Evolutionary conservation across 2,329 filamentous ascomycete species (phyloP).

Genomic region (Trichoderma gracile): DNA sequence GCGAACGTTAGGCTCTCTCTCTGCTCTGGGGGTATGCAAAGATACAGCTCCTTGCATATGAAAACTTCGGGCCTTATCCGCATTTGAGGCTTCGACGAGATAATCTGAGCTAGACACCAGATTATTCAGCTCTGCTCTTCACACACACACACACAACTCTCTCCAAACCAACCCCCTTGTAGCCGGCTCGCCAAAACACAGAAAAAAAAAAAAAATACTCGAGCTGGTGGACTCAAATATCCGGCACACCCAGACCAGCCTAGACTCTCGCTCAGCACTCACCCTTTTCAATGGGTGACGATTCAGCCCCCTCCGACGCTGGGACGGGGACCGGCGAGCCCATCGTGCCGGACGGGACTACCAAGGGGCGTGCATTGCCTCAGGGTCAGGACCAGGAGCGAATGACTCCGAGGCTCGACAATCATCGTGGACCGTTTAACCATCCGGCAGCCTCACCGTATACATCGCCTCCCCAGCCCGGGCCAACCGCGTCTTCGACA

Average conservation of each 20-base stretch:
- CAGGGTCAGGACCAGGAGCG: slow-evolving; percentile 3
- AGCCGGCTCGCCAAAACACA: background rate
- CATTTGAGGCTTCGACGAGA: slow-evolving; percentile 5
- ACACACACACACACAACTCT: background rate
- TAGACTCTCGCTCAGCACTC: background rate
- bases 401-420: background rate
- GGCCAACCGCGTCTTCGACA: slow-evolving; percentile 41
- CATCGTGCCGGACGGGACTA: slow-evolving; percentile 27
- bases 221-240: background rate
- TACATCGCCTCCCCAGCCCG: slow-evolving; percentile 46
- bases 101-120: background rate
- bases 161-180: slow-evolving; percentile 1
- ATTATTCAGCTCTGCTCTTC: slow-evolving; percentile 12
- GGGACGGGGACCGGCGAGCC: slow-evolving; percentile 28
- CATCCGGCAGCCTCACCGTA: slow-evolving; percentile 33
- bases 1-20: slow-evolving; percentile 4
- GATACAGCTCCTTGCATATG: slow-evolving; percentile 15
- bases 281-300: slow-evolving; percentile 40
- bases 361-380: slow-evolving; percentile 7
- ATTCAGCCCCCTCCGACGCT: slow-evolving; percentile 31
- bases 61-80: slow-evolving; percentile 2
- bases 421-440: background rate
- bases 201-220: background rate
- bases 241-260: background rate
- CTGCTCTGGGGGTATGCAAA: slow-evolving; percentile 1